Percentiles rank a stretch among this genome's conserved stretches.
phyloP scores from a whole-genome alignment of 176 grass and related monocot species.

The Coix lacrymajobi region DNA sequence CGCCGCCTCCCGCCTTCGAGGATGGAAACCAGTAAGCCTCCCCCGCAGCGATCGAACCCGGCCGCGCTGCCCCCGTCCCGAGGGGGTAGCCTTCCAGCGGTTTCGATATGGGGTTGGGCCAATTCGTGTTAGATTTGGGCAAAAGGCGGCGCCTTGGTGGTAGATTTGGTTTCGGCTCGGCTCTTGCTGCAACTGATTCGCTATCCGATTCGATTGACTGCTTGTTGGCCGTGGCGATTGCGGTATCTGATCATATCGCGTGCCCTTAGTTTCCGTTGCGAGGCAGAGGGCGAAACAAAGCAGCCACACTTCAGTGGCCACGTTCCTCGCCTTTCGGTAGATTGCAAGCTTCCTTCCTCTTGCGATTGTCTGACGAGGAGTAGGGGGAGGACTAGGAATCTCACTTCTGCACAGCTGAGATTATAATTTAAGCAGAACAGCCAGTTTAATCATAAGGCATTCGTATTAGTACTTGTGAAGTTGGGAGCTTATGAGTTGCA shows the following conservation, averaged over 20 bases:
- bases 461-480: background rate
- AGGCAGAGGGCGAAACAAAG: background rate
- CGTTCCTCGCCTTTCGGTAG: background rate
- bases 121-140: conserved; percentile 33
- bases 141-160: conserved; percentile 2
- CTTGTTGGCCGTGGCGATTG: background rate
- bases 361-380: background rate
- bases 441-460: background rate
- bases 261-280: background rate
- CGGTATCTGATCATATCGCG: background rate
- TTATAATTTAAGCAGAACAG: background rate
- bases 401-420: background rate
- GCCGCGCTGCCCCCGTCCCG: no score
- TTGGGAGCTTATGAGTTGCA: background rate
- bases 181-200: background rate
- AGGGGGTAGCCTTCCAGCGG: background rate
- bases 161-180: background rate
- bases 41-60: background rate
- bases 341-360: background rate
- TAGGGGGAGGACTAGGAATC: background rate
- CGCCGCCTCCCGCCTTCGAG: conserved; percentile 69
- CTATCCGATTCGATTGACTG: background rate
- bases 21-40: conserved; percentile 85
- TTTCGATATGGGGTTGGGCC: background rate
- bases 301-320: background rate